Conservation (phyloP, 2,329 filamentous ascomycete species). For the Xylaria sp. region DNA sequence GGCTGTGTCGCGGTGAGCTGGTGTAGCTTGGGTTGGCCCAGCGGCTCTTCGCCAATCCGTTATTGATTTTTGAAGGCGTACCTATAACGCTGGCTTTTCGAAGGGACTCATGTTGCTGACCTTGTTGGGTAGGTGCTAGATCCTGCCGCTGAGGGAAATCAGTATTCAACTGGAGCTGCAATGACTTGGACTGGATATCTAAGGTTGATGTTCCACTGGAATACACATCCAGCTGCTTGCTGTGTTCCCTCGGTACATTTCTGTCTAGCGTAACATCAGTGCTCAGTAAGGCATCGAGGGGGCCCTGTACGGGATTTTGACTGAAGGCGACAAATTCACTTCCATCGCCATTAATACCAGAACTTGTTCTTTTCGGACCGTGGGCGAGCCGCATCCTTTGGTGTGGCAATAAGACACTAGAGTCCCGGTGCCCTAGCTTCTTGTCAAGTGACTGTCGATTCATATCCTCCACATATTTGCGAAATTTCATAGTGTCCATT, state of each 20-base stretch:
- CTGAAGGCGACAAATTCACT: not conserved
- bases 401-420: conserved; percentile 12
- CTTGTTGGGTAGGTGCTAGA: not conserved
- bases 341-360: not conserved
- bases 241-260: not conserved
- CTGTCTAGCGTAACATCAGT: not conserved
- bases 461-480: conserved; percentile 14
- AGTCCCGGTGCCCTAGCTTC: not conserved
- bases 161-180: not conserved
- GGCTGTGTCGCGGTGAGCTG: not conserved
- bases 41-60: conserved; percentile 8
- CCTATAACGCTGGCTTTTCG: not conserved
- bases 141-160: not conserved
- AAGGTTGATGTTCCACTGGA: not conserved
- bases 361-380: not conserved
- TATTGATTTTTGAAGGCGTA: not conserved
- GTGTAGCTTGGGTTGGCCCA: conserved; percentile 10
- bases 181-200: not conserved
- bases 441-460: conserved; percentile 11
- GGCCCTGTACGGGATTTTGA: not conserved
- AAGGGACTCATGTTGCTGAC: not conserved
- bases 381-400: conserved; percentile 2
- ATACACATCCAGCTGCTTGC: not conserved
- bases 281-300: not conserved
- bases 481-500: not conserved